phyloP scores from a whole-genome alignment of 192 early-diverging fungal species.

The Entrophospora sp. region DNA sequence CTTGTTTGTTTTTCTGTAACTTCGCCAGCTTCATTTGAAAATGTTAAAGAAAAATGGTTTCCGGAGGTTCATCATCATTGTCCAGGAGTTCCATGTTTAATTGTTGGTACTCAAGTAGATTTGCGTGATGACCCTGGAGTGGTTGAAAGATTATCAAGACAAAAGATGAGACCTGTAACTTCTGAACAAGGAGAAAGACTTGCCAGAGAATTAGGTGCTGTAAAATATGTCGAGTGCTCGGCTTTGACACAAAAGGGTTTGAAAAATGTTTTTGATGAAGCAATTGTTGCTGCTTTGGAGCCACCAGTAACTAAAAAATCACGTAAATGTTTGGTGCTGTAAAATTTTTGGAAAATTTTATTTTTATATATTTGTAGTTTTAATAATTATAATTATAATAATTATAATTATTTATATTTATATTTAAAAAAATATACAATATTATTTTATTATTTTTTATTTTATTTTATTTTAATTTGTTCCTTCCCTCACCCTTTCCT shows the following conservation, averaged over 20 bases:
- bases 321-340: too few relatives aligned
- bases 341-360: too few relatives aligned
- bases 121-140: conserved; percentile 74
- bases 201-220: conserved; percentile 72
- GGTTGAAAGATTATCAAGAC: conserved; percentile 69
- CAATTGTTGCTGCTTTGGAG: conserved; percentile 92
- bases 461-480: too few relatives aligned
- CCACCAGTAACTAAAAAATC: conserved; percentile 75
- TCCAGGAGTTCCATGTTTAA: conserved; percentile 88
- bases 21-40: conserved; percentile 87
- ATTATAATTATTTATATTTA: too few relatives aligned
- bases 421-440: too few relatives aligned
- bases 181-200: conserved; percentile 74
- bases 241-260: conserved; percentile 87
- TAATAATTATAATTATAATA: too few relatives aligned
- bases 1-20: conserved; percentile 91
- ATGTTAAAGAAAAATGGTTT: conserved; percentile 95
- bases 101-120: conserved; percentile 90
- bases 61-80: conserved; percentile 95
- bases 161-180: conserved; percentile 76
- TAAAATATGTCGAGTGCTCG: conserved; percentile 91
- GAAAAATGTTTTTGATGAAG: conserved; percentile 97
- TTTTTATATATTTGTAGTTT: too few relatives aligned
- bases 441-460: too few relatives aligned
- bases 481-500: too few relatives aligned